A percentile compares a stretch with the other conserved stretches of the same genome.
Evolutionary conservation across 345 rosid species (phyloP).

Genomic region (Rhodamnia rubescens): DNA sequence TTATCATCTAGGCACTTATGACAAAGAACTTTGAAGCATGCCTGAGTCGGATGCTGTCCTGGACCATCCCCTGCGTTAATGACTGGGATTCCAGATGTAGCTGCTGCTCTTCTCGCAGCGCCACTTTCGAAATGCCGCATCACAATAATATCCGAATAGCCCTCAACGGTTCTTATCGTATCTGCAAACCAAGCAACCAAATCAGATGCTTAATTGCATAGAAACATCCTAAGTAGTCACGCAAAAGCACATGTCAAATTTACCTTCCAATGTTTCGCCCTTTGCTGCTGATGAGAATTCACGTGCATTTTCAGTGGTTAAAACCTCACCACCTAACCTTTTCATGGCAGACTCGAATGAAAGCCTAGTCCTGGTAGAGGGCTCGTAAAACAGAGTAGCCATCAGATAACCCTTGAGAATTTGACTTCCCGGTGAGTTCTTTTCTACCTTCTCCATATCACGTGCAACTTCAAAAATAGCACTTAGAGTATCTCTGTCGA

Average conservation of each 20-base stretch:
- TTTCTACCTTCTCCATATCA: constrained; percentile 80
- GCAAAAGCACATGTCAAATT: neutral
- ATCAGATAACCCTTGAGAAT: constrained; percentile 79
- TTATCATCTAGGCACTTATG: neutral
- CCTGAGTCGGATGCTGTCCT: constrained; percentile 98
- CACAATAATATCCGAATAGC: constrained; percentile 82
- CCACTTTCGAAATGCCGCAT: constrained; percentile 98
- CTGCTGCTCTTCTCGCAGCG: constrained; percentile 87
- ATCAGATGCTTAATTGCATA: neutral
- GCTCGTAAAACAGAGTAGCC: constrained; percentile 96
- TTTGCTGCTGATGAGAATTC: constrained; percentile 95
- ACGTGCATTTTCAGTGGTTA: constrained; percentile 91
- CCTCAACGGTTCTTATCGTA: constrained; percentile 86
- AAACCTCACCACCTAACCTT: constrained; percentile 87
- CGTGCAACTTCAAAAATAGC: constrained; percentile 74
- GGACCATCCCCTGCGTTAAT: constrained; percentile 99
- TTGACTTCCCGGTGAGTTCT: constrained; percentile 60
- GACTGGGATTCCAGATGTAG: constrained; percentile 73
- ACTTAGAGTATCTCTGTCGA: constrained; percentile 63
- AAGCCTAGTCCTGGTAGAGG: constrained; percentile 92
- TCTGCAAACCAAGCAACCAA: constrained; percentile 37
- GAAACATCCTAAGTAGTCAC: neutral
- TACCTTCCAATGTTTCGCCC: constrained; percentile 99
- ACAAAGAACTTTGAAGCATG: constrained; percentile 1
- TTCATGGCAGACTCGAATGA: constrained; percentile 99